These are phyloP conservation scores for Pseudonectria foliicola DNA, from an alignment of 2,329 filamentous ascomycete genomes.

Conservation along the genomic window DNA sequence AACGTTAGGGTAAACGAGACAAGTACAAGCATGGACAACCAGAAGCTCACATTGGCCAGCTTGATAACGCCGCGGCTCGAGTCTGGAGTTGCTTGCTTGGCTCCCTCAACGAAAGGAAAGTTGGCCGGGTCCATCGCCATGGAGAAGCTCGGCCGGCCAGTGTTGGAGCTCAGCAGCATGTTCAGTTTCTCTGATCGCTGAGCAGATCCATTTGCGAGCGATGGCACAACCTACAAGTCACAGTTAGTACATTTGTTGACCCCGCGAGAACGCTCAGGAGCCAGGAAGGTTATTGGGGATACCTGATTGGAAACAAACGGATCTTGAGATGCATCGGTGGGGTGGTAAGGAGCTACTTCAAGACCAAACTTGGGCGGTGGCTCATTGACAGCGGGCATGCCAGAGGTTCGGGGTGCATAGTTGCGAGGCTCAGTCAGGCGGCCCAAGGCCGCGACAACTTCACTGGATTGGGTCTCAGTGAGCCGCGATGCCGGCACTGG, in stretches of 20 bases:
- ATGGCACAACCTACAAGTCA: conserved; percentile 4
- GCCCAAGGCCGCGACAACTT: conserved; percentile 3
- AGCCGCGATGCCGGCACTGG: conserved; percentile 14
- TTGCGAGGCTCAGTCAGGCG: conserved; percentile 34
- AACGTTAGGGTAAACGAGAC: background rate
- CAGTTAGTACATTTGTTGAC: conserved; percentile 6
- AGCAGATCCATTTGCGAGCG: conserved; percentile 8
- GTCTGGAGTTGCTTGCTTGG: conserved; percentile 21
- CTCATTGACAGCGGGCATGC: conserved; percentile 15
- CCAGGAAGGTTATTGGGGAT: background rate
- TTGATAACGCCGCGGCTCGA: conserved; percentile 38
- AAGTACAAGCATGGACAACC: no score
- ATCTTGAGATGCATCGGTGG: conserved; percentile 5
- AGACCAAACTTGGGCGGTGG: conserved; percentile 34
- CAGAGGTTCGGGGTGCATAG: conserved; percentile 31
- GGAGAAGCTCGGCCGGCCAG: conserved; percentile 27
- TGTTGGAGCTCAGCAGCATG: conserved; percentile 26
- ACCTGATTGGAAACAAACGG: conserved; percentile 10
- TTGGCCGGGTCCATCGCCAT: conserved; percentile 30
- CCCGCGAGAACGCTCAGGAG: conserved; percentile 1
- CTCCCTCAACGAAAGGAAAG: conserved; percentile 42
- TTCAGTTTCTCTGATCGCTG: conserved; percentile 33
- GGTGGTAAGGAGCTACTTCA: conserved; percentile 5
- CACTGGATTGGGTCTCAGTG: background rate
- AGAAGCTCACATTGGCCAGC: conserved; percentile 41